Percentiles rank a stretch among this genome's conserved stretches.
These are phyloP conservation scores for Suhomyces tanzawaensis DNA, from an alignment of 805 yeast genomes.

Conservation along the genomic window DNA sequence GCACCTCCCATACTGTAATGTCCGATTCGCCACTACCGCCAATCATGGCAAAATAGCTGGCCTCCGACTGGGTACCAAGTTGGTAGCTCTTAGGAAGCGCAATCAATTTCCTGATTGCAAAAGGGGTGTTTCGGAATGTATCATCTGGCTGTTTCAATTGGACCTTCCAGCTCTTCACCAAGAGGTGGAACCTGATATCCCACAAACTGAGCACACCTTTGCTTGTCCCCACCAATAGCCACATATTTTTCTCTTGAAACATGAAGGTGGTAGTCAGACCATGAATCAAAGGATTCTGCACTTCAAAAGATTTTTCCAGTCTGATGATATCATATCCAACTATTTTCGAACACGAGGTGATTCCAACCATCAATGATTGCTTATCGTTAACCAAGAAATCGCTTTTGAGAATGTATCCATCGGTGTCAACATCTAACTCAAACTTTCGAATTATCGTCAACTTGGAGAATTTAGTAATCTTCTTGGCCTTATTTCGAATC, in stretches of 20 bases:
- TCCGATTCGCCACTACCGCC: constrained; percentile 67
- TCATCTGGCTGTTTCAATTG: constrained; percentile 10
- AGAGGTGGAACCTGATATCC: constrained; percentile 70
- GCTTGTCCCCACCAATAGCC: constrained; percentile 75
- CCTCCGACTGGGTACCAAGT: constrained; percentile 15
- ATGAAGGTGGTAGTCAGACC: constrained; percentile 67
- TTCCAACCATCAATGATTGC: constrained; percentile 44
- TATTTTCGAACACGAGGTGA: constrained; percentile 54
- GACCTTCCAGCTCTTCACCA: constrained; percentile 62
- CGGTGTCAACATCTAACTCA: constrained; percentile 28
- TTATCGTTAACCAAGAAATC: constrained; percentile 40
- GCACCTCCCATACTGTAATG: constrained; percentile 73
- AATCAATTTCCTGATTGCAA: constrained; percentile 42
- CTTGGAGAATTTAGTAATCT: constrained; percentile 27
- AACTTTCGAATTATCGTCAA: constrained; percentile 40
- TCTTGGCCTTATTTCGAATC: constrained; percentile 31
- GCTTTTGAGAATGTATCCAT: constrained; percentile 45
- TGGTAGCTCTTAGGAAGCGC: constrained; percentile 41
- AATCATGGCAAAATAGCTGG: constrained; percentile 42
- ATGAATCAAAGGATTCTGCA: constrained; percentile 58
- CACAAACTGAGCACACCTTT: constrained; percentile 74
- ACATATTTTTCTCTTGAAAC: constrained; percentile 50
- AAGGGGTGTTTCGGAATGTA: constrained; percentile 8
- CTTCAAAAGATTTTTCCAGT: constrained; percentile 40
- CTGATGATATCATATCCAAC: constrained; percentile 56